Base-by-base conservation (phyloP, 306 rosid genomes). In the Quercus alba region DNA sequence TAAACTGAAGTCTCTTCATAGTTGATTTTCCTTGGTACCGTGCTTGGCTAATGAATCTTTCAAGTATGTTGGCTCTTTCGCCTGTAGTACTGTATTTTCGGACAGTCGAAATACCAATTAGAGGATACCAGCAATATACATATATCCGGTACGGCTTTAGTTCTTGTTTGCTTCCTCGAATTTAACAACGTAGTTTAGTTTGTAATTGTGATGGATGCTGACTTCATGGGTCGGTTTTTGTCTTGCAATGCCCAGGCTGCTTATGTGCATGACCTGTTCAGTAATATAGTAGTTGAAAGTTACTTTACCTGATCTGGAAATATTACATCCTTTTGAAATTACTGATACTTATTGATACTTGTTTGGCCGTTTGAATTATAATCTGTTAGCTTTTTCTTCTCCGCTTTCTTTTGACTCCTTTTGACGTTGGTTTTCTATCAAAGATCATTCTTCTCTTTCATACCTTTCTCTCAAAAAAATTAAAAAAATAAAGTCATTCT, bases 61-160 rank as follows among this genome's bases (percentile, higher is more conserved):
- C 46, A 70, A 66, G 79, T 72, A 49, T 15, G 33, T 72, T 76
- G 82, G 41, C 41, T 20, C 38, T 62, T 62, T 26, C 69, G 14
- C 69, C 38, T 5, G 69, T 13, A 26, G 35, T 62, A 26, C 35
- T 62, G 70, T 31, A 30, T 64, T 9, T 6, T 6, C 8, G 30
- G 46, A 30, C 31, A 9, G 41, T 64, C 2, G 70, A 64, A 64
- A 30, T 64, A 1, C 15, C 70, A 28, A 14, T 64, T 17, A 15
- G 9, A 28, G 31, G 41, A 64, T 64, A 3, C 44, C 19, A 30
- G 70, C 7, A 64, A 28, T 64, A 64, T 30, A 64, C 54, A 49
- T 14, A 28, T 64, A 30, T 30, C 13, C 1, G 23, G 20, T 7
- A 64, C 33, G 20, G 46, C 70, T 17, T 64, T 31, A 7, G 44